phyloP scores from a whole-genome alignment of 2,329 filamentous ascomycete species.

The Fusarium sp. region DNA sequence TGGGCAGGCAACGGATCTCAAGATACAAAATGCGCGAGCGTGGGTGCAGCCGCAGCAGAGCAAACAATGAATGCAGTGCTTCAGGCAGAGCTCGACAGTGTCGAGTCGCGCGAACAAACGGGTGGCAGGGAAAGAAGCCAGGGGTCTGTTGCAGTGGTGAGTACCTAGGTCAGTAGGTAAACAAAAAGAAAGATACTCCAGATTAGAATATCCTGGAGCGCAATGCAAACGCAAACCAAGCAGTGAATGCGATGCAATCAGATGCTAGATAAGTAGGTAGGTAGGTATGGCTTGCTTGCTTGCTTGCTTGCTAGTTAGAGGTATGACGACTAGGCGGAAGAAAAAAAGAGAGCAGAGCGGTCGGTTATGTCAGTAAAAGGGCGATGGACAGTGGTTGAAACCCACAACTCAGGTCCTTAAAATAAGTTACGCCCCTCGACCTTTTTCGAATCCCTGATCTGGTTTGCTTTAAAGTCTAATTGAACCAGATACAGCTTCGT shows the following conservation, averaged over 20 bases:
- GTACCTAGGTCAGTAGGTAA: background rate
- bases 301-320: conserved; percentile 1
- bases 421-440: conserved; percentile 20
- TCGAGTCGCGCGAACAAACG: conserved; percentile 23
- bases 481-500: conserved; percentile 12
- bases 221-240: conserved; percentile 12
- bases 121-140: conserved; percentile 3
- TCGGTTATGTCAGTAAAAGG: conserved; percentile 42
- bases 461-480: conserved; percentile 25
- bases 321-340: conserved; percentile 23
- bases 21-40: conserved; percentile 25
- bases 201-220: conserved; percentile 21
- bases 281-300: background rate
- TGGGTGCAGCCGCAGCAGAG: conserved; percentile 14
- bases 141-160: background rate
- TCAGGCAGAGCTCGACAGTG: conserved; percentile 31
- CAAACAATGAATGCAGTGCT: conserved; percentile 19
- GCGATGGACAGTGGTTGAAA: conserved; percentile 34
- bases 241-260: conserved; percentile 30
- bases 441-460: conserved; percentile 17
- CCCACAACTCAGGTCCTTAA: conserved; percentile 33
- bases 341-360: conserved; percentile 37
- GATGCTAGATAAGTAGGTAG: conserved; percentile 25
- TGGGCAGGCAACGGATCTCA: conserved; percentile 14
- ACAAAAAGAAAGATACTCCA: conserved; percentile 31